These are phyloP conservation scores for Mercurialis annua DNA, from an alignment of 345 rosid species.

Conservation along the genomic window DNA sequence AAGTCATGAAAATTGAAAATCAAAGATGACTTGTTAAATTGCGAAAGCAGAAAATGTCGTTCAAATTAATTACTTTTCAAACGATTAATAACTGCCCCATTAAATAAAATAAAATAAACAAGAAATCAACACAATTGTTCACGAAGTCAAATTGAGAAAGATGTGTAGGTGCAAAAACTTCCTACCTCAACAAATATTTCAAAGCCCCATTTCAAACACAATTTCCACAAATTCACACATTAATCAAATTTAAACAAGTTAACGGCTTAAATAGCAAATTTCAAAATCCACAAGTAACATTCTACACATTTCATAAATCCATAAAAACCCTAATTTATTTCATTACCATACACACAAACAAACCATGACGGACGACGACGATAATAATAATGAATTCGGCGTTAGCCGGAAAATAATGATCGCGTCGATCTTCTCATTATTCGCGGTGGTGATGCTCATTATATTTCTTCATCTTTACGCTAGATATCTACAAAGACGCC, in stretches of 20 bases:
- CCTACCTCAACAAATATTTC: not conserved
- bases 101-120: not conserved
- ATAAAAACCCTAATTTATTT: not conserved
- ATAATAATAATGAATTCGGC: constrained; percentile 10
- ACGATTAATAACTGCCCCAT: not conserved
- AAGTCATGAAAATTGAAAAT: not conserved
- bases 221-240: not conserved
- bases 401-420: constrained; percentile 46
- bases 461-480: constrained; percentile 41
- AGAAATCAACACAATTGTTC: not conserved
- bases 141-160: not conserved
- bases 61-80: not conserved
- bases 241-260: no score
- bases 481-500: constrained; percentile 37
- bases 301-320: not conserved
- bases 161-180: not conserved
- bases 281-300: not conserved
- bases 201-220: not conserved
- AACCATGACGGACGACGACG: constrained; percentile 14
- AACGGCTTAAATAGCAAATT: no score
- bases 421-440: constrained; percentile 37
- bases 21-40: no score
- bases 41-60: no score
- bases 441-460: constrained; percentile 38
- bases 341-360: not conserved